Percentiles rank a stretch among this genome's conserved stretches.
phyloP scores from a whole-genome alignment of 2,329 filamentous ascomycete genomes.

The Talaromyces sp. region DNA sequence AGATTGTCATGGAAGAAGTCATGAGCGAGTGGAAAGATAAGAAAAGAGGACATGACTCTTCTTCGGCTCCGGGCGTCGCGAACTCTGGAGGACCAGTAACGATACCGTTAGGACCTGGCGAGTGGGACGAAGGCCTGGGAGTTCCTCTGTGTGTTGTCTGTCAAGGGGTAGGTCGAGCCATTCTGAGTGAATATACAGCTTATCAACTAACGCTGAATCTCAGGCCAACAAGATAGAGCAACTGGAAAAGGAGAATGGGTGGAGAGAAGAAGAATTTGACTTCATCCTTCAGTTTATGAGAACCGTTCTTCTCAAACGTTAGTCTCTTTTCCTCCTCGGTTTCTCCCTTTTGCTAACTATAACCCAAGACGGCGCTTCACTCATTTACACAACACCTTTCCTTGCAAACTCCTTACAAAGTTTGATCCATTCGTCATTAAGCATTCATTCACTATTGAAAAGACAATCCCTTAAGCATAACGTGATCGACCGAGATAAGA shows the following conservation, averaged over 20 bases:
- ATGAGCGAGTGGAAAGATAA: conserved; percentile 75
- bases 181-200: neutral
- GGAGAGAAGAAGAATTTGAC: conserved; percentile 96
- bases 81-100: conserved; percentile 61
- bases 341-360: neutral
- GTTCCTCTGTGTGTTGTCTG: conserved; percentile 91
- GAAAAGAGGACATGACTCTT: conserved; percentile 54
- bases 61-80: conserved; percentile 48
- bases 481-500: conserved; percentile 88
- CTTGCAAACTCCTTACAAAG: conserved; percentile 70
- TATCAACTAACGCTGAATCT: neutral
- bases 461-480: conserved; percentile 78
- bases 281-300: conserved; percentile 89
- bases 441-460: conserved; percentile 77
- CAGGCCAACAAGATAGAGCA: conserved; percentile 84
- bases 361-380: conserved; percentile 66
- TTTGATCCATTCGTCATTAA: conserved; percentile 77
- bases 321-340: conserved; percentile 29
- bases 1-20: conserved; percentile 78
- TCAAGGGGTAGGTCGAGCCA: conserved; percentile 64
- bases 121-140: conserved; percentile 87
- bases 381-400: conserved; percentile 78
- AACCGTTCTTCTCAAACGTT: conserved; percentile 81
- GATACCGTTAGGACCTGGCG: conserved; percentile 76
- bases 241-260: conserved; percentile 81